Base-by-base conservation (phyloP, 2,329 filamentous ascomycete genomes). In the Fusarium equiseti region DNA sequence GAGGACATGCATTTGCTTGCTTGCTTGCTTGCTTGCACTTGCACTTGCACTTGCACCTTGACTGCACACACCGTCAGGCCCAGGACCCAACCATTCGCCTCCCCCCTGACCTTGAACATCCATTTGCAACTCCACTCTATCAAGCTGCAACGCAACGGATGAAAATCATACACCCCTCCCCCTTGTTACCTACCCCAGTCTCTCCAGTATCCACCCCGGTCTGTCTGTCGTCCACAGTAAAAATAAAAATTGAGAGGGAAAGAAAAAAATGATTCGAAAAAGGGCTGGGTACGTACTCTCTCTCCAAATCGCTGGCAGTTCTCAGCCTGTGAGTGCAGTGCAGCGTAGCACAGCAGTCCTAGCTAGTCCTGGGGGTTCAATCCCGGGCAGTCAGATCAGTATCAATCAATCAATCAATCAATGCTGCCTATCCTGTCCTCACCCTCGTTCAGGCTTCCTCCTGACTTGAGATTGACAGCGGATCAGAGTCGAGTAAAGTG, bases 141-240 rank as follows among this genome's bases (percentile, higher is more conserved):
- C 59, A 61, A 54, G 46, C 58, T 60, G 51, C 40, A 66, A 35
- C 58, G 51, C 40, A 66, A 38, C 58, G 61, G 63, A 61, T 32
- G 54, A 59, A 69, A 63, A 63, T 55, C 65, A 63, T 31, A 70
- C 71, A 71, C 71, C 57, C 71, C 71, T 56, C 68, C 71, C 35
- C 71, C 58, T 38, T 35, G 50, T 49, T 58, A n/a, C 68, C 49
- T 70, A 52, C 72, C 70, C 71, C 68, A 70, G 68, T 69, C 64
- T 73, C 68, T 68, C 71, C 72, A 74, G 71, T 73, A 60, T 53
- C 57, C 57, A 72, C 71, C 68, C 71, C 69, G 66, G 71, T 68
- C 71, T 66, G 45, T 50, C 60, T 70, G 57, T 58, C 44, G 53
- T 70, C 56, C 67, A 69, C 66, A 66, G 62, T 50, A 60, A 70